Base-by-base conservation (phyloP, 257 asterid species). In the Fraxinus cuspidata region DNA sequence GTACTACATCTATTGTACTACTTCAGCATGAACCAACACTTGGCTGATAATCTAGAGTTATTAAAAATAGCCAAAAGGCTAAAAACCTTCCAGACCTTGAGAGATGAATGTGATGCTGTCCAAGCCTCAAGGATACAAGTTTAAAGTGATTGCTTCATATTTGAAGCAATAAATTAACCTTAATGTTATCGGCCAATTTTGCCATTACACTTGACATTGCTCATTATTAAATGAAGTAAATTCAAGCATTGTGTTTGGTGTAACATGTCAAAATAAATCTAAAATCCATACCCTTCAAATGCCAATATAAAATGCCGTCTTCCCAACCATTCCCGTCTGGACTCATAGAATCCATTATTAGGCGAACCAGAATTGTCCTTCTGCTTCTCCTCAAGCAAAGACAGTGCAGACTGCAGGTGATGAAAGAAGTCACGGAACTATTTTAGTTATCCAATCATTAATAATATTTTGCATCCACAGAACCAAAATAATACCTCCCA, bases 261-360 rank as follows among this genome's bases (percentile, higher is more conserved):
- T 37, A 77, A 35, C 79, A 68, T 72, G 16, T 70, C 75, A 63
- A 9, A 16, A 47, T 37, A 56, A 40, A 77, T 51, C 42, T 69
- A 76, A 79, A 66, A 68, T 27, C 28, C 89, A 80, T 91, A 95
- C 99, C 87, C 83, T 83, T 93, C 98, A 81, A 86, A 77, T 79
- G 98, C 99, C 84, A 95, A 89, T 58, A 95, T 51, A 81, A 89
- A 93, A 80, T 95, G 97, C 29, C 92, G 86, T 72, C 90, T 91
- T 86, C 99, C 99, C 93, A 95, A 83, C 99, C 99, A 95, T 80
- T 93, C 99, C 83, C 99, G 88, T 87, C 86, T 95, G 49, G 99
- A 91, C 84, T 93, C 96, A 72, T 91, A 95, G 84, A 93, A 95
- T 74, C 98, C 99, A 81, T 74, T 83, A 83, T 79, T 78, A 76